phyloP scores from a whole-genome alignment of 2,329 filamentous ascomycete species.

The Exophiala spinifera region DNA sequence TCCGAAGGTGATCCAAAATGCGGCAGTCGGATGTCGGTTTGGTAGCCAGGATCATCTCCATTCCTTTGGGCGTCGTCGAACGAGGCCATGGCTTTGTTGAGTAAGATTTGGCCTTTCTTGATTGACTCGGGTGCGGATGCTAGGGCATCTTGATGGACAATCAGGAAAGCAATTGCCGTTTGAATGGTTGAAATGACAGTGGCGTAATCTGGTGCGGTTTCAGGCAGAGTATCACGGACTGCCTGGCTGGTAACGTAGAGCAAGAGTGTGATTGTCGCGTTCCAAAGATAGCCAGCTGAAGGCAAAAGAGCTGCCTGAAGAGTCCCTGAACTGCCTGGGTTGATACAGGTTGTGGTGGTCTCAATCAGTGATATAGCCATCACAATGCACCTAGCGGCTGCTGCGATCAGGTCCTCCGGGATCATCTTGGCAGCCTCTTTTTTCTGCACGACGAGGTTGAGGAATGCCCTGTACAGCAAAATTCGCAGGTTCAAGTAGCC shows the following conservation, averaged over 20 bases:
- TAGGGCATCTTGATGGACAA: slow-evolving; percentile 3
- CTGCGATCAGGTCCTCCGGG: background rate
- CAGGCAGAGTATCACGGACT: background rate
- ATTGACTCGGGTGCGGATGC: background rate
- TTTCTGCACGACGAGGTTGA: slow-evolving; percentile 13
- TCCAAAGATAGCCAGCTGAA: slow-evolving; percentile 17
- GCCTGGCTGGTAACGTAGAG: slow-evolving; percentile 7
- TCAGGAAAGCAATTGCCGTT: slow-evolving; percentile 5
- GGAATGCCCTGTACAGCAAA: slow-evolving; percentile 13
- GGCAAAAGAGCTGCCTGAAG: slow-evolving; percentile 11
- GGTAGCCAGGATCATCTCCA: background rate
- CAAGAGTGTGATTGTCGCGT: slow-evolving; percentile 12
- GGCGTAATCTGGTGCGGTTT: background rate
- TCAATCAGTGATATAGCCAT: background rate
- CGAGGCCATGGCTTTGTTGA: slow-evolving; percentile 1
- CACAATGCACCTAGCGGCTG: slow-evolving; percentile 8
- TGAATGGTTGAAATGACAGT: slow-evolving; percentile 1
- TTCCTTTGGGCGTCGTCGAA: slow-evolving; percentile 1
- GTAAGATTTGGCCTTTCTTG: background rate
- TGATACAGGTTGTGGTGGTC: slow-evolving; percentile 4
- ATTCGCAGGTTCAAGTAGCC: slow-evolving; percentile 12
- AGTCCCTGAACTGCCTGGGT: slow-evolving; percentile 11
- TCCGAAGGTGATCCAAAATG: slow-evolving; percentile 5
- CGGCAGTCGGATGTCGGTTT: background rate
- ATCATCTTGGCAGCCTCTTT: background rate